phyloP scores from a whole-genome alignment of 2,329 filamentous ascomycete genomes.

The Hypoxylon sp. region DNA sequence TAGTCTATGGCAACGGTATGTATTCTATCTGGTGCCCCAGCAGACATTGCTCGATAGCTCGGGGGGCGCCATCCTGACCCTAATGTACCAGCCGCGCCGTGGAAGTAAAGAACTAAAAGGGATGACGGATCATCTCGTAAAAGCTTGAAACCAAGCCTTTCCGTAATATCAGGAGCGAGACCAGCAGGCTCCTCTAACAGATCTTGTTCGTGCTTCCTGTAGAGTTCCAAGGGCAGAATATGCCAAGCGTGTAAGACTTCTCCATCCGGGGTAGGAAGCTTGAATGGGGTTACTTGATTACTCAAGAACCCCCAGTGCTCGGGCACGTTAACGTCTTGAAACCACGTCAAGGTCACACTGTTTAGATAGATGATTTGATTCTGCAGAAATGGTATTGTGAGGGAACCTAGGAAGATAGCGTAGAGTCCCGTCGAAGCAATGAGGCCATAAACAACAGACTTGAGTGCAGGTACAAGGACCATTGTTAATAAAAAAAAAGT shows the following conservation, averaged over 20 bases:
- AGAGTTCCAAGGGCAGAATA: slow-evolving; percentile 77
- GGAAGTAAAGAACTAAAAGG: slow-evolving; percentile 65
- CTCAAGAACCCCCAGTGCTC: slow-evolving; percentile 80
- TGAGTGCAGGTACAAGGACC: background rate
- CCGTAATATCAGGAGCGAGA: slow-evolving; percentile 54
- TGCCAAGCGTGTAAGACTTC: slow-evolving; percentile 82
- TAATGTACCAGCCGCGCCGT: slow-evolving; percentile 70
- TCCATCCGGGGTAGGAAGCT: slow-evolving; percentile 74
- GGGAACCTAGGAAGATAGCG: slow-evolving; percentile 43
- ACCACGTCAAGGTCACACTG: slow-evolving; percentile 68
- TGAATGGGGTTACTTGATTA: slow-evolving; percentile 81
- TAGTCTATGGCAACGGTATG: slow-evolving; percentile 74
- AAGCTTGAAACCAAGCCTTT: slow-evolving; percentile 59
- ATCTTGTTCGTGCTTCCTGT: slow-evolving; percentile 69
- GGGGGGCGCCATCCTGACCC: slow-evolving; percentile 68
- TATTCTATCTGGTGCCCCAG: slow-evolving; percentile 64
- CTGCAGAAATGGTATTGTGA: slow-evolving; percentile 62
- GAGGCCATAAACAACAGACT: background rate
- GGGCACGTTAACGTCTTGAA: slow-evolving; percentile 73
- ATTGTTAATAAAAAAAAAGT: background rate
- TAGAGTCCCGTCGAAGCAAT: slow-evolving; percentile 15
- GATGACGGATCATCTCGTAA: slow-evolving; percentile 62
- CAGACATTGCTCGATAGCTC: slow-evolving; percentile 70
- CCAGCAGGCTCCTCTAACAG: slow-evolving; percentile 60
- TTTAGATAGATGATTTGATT: slow-evolving; percentile 71